Percentiles rank a stretch among this genome's conserved stretches.
These are phyloP conservation scores for Trichosporon ovoides DNA, from an alignment of 1,284 basidiomycete species.

Conservation along the genomic window DNA sequence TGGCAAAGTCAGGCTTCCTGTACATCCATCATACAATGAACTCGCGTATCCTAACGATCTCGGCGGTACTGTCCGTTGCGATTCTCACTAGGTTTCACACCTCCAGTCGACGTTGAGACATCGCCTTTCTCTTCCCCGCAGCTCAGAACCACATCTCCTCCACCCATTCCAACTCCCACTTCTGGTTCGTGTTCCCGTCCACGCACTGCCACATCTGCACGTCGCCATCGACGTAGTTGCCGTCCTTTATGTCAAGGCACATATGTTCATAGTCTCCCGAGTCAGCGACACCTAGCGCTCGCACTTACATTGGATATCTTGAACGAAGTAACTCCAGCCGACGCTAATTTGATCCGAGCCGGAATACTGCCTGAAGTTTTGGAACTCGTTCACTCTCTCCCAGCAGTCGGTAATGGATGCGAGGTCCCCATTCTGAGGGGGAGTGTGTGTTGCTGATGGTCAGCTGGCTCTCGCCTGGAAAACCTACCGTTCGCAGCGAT, in stretches of 20 bases:
- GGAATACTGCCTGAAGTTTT: no score
- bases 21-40: no score
- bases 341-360: no score
- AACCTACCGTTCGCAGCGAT: not conserved
- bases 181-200: not conserved
- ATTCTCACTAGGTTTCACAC: no score
- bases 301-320: not conserved
- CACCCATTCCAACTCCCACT: not conserved
- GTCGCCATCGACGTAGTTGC: not conserved
- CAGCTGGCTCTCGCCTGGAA: not conserved
- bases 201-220: not conserved
- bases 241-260: not conserved
- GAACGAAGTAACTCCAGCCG: not conserved
- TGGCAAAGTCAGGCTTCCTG: no score
- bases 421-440: not conserved
- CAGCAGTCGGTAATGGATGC: not conserved
- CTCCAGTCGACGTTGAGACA: no score
- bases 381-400: not conserved
- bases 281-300: not conserved
- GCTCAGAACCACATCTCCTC: no score
- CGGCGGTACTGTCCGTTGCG: no score
- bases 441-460: not conserved
- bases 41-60: no score
- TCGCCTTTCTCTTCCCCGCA: no score
- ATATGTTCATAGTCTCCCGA: not conserved